Evolutionary conservation across 2,329 filamentous ascomycete species (phyloP).

Genomic region (Apiospora aurea): DNA sequence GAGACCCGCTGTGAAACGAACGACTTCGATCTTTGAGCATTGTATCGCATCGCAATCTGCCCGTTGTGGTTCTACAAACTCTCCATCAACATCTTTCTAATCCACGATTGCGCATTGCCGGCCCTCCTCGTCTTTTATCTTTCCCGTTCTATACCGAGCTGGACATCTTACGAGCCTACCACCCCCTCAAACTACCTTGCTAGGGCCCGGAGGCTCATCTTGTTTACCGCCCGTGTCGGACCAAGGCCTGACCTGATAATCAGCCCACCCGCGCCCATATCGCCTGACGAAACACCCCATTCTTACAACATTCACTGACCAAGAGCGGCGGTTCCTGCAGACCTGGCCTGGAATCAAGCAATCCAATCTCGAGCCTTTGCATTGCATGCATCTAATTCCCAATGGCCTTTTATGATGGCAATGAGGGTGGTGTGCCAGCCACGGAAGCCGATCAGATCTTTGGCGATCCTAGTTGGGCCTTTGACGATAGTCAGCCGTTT

Average conservation of each 20-base stretch:
- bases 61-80: constrained; percentile 19
- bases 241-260: constrained; percentile 26
- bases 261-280: constrained; percentile 29
- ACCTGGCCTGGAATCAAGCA: constrained; percentile 24
- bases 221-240: constrained; percentile 6
- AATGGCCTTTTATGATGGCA: constrained; percentile 40
- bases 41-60: constrained; percentile 20
- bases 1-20: constrained; percentile 20
- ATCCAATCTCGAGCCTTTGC: constrained; percentile 20
- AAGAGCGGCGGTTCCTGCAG: constrained; percentile 15
- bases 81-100: constrained; percentile 17
- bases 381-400: constrained; percentile 30
- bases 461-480: constrained; percentile 54
- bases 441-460: constrained; percentile 42
- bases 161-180: constrained; percentile 8
- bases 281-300: constrained; percentile 27
- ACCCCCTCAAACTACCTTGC: constrained; percentile 8
- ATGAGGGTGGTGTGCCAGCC: constrained; percentile 34
- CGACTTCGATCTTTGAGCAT: constrained; percentile 21
- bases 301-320: constrained; percentile 22
- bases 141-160: constrained; percentile 17
- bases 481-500: constrained; percentile 56
- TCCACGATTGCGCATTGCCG: constrained; percentile 21
- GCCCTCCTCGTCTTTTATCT: constrained; percentile 14
- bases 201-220: constrained; percentile 13